Conservation (phyloP, 2,329 filamentous ascomycete species). For the Verticillium isaacii region DNA sequence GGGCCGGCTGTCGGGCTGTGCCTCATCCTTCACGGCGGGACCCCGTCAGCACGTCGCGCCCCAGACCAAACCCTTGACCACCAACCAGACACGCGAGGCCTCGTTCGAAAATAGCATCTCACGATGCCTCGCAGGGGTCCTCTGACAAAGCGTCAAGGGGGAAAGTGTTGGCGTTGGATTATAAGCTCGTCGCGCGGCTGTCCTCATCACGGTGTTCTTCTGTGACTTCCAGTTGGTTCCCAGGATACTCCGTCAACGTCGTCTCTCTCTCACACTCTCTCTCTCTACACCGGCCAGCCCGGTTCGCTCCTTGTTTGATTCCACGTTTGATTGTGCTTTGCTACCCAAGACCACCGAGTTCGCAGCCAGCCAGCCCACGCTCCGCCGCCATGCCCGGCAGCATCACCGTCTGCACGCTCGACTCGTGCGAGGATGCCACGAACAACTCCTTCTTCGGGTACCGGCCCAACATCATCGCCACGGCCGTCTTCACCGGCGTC, state of each 20-base stretch:
- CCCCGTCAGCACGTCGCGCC: not conserved
- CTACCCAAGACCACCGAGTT: not conserved
- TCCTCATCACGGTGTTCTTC: not conserved
- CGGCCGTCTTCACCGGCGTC: conserved; percentile 15
- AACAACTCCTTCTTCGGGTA: conserved; percentile 15
- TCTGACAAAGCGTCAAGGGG: not conserved
- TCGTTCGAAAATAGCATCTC: not conserved
- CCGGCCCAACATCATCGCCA: conserved; percentile 11
- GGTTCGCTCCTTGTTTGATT: not conserved
- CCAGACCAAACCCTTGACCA: not conserved
- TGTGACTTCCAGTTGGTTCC: not conserved
- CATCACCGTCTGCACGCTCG: not conserved
- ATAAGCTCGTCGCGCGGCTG: not conserved
- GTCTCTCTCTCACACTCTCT: not conserved
- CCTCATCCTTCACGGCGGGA: not conserved
- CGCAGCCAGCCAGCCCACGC: not conserved
- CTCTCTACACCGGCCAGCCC: not conserved
- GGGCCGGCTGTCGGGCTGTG: not conserved
- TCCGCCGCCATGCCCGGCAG: not conserved
- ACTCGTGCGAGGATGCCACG: not conserved
- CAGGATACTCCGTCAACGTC: not conserved
- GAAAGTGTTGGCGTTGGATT: not conserved
- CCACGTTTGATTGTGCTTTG: not conserved
- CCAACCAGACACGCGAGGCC: not conserved
- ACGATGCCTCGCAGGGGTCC: not conserved